These are phyloP conservation scores for Zymoseptoria tritici DNA, from an alignment of 2,329 filamentous ascomycete species.

Conservation along the genomic window DNA sequence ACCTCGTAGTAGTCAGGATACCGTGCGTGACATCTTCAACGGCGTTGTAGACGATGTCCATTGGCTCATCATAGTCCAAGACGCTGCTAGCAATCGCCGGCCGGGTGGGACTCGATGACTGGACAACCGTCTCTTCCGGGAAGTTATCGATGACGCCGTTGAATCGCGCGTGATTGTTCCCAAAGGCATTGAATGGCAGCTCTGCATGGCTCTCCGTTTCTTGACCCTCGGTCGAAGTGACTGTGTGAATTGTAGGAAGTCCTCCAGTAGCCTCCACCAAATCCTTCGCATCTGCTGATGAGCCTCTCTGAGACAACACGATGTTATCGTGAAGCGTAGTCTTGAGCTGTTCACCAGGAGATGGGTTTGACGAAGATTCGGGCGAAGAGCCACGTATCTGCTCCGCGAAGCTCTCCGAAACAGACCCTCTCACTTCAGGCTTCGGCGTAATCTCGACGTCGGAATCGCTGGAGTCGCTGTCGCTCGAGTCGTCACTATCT, in stretches of 20 bases:
- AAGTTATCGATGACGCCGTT: not conserved
- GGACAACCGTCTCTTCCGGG: not conserved
- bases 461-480: constrained; percentile 3
- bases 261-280: not conserved
- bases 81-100: not conserved
- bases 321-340: not conserved
- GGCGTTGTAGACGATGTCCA: constrained; percentile 10
- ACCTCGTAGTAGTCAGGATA: constrained; percentile 14
- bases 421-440: constrained; percentile 3
- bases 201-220: not conserved
- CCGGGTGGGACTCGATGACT: not conserved
- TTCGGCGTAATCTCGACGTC: not conserved
- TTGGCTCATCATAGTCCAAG: constrained; percentile 1
- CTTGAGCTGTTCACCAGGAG: not conserved
- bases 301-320: not conserved
- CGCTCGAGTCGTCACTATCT: constrained; percentile 3
- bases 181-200: not conserved
- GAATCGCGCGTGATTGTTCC: not conserved
- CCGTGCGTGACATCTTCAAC: constrained; percentile 12
- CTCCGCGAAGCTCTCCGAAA: constrained; percentile 9
- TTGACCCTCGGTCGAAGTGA: not conserved
- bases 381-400: not conserved
- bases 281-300: not conserved
- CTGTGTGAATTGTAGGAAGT: not conserved
- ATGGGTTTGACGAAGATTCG: not conserved